Base-by-base conservation (phyloP, 768 basidiomycete genomes). In the Lyophyllum decastes region DNA sequence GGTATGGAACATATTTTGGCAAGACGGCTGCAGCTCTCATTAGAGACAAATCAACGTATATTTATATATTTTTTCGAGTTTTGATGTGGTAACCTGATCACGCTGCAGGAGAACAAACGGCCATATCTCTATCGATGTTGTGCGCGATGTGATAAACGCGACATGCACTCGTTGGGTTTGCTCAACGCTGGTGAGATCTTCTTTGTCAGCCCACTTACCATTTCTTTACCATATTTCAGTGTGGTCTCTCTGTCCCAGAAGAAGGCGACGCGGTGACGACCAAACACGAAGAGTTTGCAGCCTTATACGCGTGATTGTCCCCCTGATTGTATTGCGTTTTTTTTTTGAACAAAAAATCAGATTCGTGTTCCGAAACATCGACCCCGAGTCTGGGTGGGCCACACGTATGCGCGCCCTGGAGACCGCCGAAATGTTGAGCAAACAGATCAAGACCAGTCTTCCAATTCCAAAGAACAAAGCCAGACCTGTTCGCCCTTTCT, bases 131-230 rank as follows among this genome's bases (percentile, higher is more conserved):
- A 55, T 69, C 21, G 69, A 70, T 53, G 57, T 70, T 16, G 63
- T 65, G 14, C 48, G 55, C 16, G 66, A 68, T 46, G 62, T 71
- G 2, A 68, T 71, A 44, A 68, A 69, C 54, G 60, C 58, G 6
- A 62, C 65, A 1, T 71, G 67, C 45, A 66, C 63, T 22, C 60
- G 64, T 16, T 71, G 70, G 70, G 68, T 67, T 35, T 68, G 67
- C 54, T 59, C 65, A 22, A 62, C 62, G 10, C 56, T 71, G 19
- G 70, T 71, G 52, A 45, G 63, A 49, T 4, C 2, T n/a, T 51
- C 40, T 17, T 16, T 52, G 17, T 21, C 21, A 2, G 33, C 19
- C 19, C 16, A 40, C 43, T 8, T 41, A 16, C 2, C 25, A 26
- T 30, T 49, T 22, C 7, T 8, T n/a, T 14, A 33, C 38, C 14